A percentile compares a stretch with the other conserved stretches of the same genome.
Conservation (phyloP, 768 basidiomycete genomes). For the Cystofilobasidium macerans region DNA sequence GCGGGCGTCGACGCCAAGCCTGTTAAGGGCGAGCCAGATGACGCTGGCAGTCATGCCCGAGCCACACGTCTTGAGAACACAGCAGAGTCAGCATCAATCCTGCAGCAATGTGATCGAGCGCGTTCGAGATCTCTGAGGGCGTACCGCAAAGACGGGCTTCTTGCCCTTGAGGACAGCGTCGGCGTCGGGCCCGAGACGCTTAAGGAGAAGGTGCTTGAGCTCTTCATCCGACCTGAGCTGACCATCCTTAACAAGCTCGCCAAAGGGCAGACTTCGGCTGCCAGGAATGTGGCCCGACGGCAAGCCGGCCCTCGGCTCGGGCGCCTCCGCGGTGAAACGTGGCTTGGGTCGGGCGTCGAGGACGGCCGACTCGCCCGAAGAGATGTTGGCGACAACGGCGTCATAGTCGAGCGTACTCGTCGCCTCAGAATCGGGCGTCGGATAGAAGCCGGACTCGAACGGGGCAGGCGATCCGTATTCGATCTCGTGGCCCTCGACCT, state of each 20-base stretch:
- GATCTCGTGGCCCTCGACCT: conserved; percentile 19
- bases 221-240: neutral
- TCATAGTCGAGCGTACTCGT: conserved; percentile 7
- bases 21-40: conserved; percentile 81
- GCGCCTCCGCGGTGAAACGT: conserved; percentile 69
- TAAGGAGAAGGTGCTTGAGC: conserved; percentile 5
- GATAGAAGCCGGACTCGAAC: conserved; percentile 39
- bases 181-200: conserved; percentile 12
- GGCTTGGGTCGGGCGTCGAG: conserved; percentile 79
- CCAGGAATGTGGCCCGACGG: conserved; percentile 86
- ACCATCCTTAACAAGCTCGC: neutral
- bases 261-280: conserved; percentile 60
- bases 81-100: neutral
- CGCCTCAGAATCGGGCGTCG: conserved; percentile 6
- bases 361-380: conserved; percentile 44
- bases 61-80: conserved; percentile 3
- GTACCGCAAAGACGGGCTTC: conserved; percentile 1
- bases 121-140: too few relatives aligned
- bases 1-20: conserved; percentile 42
- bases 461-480: conserved; percentile 28
- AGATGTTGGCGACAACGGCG: conserved; percentile 53
- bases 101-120: too few relatives aligned
- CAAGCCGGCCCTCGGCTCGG: conserved; percentile 79
- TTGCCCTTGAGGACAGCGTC: conserved; percentile 14
- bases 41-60: conserved; percentile 40